Conservation (phyloP, 345 rosid genomes). For the Moricandia moricandioides region DNA sequence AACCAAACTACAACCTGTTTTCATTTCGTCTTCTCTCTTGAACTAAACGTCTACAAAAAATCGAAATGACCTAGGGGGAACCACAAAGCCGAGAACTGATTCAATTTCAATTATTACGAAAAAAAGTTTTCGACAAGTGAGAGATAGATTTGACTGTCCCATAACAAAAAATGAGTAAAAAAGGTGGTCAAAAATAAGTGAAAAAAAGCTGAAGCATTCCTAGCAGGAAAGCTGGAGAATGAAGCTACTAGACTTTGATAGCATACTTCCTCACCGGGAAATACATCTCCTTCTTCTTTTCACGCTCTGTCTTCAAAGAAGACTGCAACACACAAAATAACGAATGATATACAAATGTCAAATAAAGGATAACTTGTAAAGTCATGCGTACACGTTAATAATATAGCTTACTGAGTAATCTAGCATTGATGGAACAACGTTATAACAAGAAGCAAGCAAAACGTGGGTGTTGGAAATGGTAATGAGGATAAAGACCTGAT, state of each 20-base stretch:
- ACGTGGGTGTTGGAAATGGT: background rate
- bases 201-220: background rate
- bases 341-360: background rate
- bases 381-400: too few relatives aligned
- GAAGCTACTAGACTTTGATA: conserved; percentile 32
- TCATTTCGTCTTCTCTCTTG: background rate
- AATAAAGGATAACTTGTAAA: background rate
- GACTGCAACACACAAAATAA: conserved; percentile 32
- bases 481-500: conserved; percentile 49
- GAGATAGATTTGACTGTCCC: background rate
- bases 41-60: background rate
- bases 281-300: conserved; percentile 69
- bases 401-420: too few relatives aligned
- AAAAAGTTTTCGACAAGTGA: background rate
- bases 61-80: background rate
- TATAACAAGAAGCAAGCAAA: background rate
- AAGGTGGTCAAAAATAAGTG: background rate
- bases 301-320: conserved; percentile 66
- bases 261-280: conserved; percentile 66
- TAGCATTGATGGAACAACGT: background rate
- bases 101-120: background rate
- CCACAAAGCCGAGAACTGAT: background rate
- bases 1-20: background rate
- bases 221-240: background rate
- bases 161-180: conserved; percentile 10